phyloP scores from a whole-genome alignment of 2,329 filamentous ascomycete genomes.

The Epicoccum nigrum region DNA sequence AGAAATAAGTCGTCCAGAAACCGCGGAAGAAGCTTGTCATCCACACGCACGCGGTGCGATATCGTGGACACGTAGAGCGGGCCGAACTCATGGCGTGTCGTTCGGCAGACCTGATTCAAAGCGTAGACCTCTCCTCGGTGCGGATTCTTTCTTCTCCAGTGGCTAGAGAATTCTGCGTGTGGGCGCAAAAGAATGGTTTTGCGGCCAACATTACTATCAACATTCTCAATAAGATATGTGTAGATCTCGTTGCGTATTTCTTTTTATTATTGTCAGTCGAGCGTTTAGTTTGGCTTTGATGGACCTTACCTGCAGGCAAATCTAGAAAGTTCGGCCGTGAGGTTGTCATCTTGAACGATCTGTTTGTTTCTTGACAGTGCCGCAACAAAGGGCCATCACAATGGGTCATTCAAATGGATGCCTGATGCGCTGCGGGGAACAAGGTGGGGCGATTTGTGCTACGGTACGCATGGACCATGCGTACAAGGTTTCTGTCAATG shows the following conservation, averaged over 20 bases:
- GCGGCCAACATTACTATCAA: conserved; percentile 11
- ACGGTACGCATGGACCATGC: too few relatives aligned
- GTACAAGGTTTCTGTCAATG: too few relatives aligned
- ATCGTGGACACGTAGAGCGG: conserved; percentile 8
- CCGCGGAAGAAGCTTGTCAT: neutral
- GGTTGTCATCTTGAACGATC: neutral
- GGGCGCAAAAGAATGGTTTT: conserved; percentile 8
- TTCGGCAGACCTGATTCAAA: conserved; percentile 9
- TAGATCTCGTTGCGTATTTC: conserved; percentile 13
- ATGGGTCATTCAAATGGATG: conserved; percentile 10
- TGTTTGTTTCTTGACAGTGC: neutral
- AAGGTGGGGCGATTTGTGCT: neutral
- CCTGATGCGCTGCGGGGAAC: neutral
- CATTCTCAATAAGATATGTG: conserved; percentile 5
- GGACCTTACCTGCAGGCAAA: conserved; percentile 2
- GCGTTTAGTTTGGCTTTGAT: neutral
- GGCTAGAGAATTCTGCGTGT: conserved; percentile 2
- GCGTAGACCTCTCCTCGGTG: conserved; percentile 6
- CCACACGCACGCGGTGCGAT: conserved; percentile 5
- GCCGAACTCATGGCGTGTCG: conserved; percentile 7
- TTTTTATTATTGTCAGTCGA: neutral
- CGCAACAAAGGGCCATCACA: too few relatives aligned
- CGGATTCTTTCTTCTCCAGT: conserved; percentile 7
- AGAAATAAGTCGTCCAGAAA: conserved; percentile 2
- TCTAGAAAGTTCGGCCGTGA: neutral